These are phyloP conservation scores for Lasiosphaeria miniovina DNA, from an alignment of 495 filamentous ascomycete genomes.

Conservation along the genomic window DNA sequence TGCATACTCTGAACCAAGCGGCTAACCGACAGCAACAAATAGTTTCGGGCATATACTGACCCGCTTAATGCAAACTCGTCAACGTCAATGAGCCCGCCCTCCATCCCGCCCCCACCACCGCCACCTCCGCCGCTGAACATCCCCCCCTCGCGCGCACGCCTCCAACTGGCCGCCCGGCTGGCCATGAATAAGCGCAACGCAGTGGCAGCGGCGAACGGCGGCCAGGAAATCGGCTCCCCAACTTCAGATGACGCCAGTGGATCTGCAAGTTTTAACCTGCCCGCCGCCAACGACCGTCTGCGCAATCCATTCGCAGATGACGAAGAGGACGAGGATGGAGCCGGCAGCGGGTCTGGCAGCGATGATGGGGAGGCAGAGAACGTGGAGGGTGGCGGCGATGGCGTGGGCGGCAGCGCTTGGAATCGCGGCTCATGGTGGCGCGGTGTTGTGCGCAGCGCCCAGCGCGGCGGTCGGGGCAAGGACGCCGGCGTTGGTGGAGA, in stretches of 20 bases:
- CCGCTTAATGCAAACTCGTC: constrained; percentile 38
- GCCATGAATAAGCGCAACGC: constrained; percentile 72
- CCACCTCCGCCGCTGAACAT: constrained; percentile 70
- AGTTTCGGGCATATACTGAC: constrained; percentile 53
- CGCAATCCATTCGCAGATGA: constrained; percentile 50
- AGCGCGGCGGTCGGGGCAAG: constrained; percentile 8
- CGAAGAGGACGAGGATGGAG: constrained; percentile 46
- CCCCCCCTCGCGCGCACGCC: constrained; percentile 79
- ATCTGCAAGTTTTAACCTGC: constrained; percentile 21
- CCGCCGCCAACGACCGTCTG: constrained; percentile 27
- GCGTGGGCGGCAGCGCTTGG: constrained; percentile 27
- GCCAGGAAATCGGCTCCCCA: constrained; percentile 21
- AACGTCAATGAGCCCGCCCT: constrained; percentile 46
- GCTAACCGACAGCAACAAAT: constrained; percentile 20
- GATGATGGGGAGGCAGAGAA: constrained; percentile 35
- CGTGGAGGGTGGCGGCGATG: constrained; percentile 12
- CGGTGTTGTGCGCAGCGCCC: constrained; percentile 33
- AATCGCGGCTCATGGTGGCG: constrained; percentile 47
- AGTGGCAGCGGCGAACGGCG: constrained; percentile 32
- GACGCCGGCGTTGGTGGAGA: background rate
- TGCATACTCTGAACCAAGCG: background rate
- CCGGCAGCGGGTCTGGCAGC: constrained; percentile 18
- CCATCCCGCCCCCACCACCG: constrained; percentile 50
- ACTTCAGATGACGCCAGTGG: constrained; percentile 25
- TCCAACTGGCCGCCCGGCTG: constrained; percentile 78